Conservation (phyloP, 306 rosid species). For the Castanea sativa region DNA sequence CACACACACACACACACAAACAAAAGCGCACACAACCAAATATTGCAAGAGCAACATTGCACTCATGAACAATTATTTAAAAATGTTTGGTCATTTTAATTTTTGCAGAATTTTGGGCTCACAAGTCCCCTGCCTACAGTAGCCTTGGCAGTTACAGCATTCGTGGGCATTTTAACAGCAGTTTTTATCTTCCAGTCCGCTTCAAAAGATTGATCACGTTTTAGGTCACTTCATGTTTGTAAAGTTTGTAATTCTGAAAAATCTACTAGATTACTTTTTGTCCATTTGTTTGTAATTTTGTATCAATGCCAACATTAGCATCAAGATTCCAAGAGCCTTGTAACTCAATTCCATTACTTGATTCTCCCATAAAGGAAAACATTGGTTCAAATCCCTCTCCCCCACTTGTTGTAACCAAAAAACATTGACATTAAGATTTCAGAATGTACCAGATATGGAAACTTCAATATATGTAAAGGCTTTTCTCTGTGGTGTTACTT, state of each 20-base stretch:
- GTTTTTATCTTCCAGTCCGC: slow-evolving; percentile 94
- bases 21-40: no score
- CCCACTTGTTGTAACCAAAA: no score
- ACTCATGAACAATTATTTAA: slow-evolving; percentile 4
- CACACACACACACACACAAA: no score
- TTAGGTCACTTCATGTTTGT: slow-evolving; percentile 21
- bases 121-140: slow-evolving; percentile 66
- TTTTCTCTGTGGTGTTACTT: slow-evolving; percentile 3
- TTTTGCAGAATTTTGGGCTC: slow-evolving; percentile 86
- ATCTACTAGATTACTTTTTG: slow-evolving; percentile 19
- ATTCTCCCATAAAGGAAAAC: no score
- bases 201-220: slow-evolving; percentile 50
- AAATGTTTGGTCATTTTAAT: background rate
- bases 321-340: background rate
- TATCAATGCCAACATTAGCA: slow-evolving; percentile 25
- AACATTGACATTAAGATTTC: slow-evolving; percentile 25
- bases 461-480: slow-evolving; percentile 4
- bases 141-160: slow-evolving; percentile 79
- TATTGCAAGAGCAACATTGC: background rate
- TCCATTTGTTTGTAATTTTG: slow-evolving; percentile 32
- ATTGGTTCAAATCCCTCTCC: no score
- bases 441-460: slow-evolving; percentile 16
- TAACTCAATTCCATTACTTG: no score
- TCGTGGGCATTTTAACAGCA: slow-evolving; percentile 82
- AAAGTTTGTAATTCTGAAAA: slow-evolving; percentile 29